These are phyloP conservation scores for Globisporangium barbulae DNA, from an alignment of 352 stramenopile genomes.

Conservation along the genomic window DNA sequence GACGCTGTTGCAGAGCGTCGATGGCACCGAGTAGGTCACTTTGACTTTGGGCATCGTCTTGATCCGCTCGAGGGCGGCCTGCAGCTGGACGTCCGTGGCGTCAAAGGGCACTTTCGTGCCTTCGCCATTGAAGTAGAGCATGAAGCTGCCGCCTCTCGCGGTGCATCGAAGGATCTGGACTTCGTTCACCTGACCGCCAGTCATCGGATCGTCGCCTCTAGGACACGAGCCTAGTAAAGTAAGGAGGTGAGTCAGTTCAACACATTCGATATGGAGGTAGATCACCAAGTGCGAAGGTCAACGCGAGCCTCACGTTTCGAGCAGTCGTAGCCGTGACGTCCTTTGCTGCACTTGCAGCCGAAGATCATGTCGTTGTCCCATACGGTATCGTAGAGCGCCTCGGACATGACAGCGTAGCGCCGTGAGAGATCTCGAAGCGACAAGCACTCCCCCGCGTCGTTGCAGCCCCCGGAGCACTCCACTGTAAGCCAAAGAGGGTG, in stretches of 20 bases:
- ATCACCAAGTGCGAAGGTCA: not conserved
- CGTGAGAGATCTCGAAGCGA: conserved; percentile 61
- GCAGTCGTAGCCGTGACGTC: conserved; percentile 83
- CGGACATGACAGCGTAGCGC: conserved; percentile 36
- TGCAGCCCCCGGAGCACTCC: conserved; percentile 41
- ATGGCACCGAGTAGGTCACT: conserved; percentile 42
- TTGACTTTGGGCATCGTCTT: conserved; percentile 33
- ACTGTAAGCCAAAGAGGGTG: conserved; percentile 27
- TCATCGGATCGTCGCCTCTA: conserved; percentile 85
- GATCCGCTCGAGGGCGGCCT: conserved; percentile 42
- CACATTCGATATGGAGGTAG: not conserved
- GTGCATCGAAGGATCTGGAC: conserved; percentile 81
- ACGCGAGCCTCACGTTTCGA: conserved; percentile 36
- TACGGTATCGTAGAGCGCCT: conserved; percentile 42
- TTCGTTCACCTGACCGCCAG: conserved; percentile 79
- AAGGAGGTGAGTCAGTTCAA: not conserved
- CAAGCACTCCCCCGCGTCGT: conserved; percentile 51
- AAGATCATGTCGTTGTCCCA: conserved; percentile 84
- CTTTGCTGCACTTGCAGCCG: conserved; percentile 85
- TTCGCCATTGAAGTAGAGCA: conserved; percentile 61
- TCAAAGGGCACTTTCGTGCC: conserved; percentile 52
- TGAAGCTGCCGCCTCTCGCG: conserved; percentile 58
- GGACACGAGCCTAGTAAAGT: conserved; percentile 59
- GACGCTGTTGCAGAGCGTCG: conserved; percentile 38
- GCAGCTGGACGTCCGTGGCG: conserved; percentile 42